Conservation (phyloP, 2,329 filamentous ascomycete genomes). For the Myotisia sp. region DNA sequence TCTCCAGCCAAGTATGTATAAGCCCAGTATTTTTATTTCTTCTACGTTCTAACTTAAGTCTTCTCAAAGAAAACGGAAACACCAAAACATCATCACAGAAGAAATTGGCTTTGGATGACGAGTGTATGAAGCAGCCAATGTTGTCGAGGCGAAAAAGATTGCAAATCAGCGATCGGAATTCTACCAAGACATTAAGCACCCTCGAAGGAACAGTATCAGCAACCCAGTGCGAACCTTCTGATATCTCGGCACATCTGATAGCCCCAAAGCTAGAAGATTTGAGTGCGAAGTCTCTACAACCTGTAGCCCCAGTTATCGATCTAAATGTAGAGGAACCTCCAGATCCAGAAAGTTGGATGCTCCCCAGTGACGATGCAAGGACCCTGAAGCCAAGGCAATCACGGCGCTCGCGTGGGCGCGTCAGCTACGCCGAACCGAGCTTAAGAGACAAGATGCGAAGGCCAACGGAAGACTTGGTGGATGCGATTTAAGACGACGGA, state of each 20-base stretch:
- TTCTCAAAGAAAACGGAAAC: constrained; percentile 35
- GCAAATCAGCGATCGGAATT: too few relatives aligned
- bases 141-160: neutral
- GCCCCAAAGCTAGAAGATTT: too few relatives aligned
- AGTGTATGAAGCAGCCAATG: neutral
- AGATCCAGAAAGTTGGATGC: neutral
- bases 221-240: too few relatives aligned
- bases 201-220: too few relatives aligned
- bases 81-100: constrained; percentile 27
- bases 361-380: neutral
- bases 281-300: too few relatives aligned
- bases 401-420: constrained; percentile 49
- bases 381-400: constrained; percentile 7
- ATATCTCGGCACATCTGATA: too few relatives aligned
- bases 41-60: too few relatives aligned
- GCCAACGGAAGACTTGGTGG: constrained; percentile 59
- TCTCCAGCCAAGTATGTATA: constrained; percentile 30
- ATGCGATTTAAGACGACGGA: too few relatives aligned
- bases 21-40: neutral
- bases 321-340: neutral
- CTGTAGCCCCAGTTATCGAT: too few relatives aligned
- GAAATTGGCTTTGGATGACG: constrained; percentile 6
- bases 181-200: too few relatives aligned
- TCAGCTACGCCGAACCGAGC: constrained; percentile 74
- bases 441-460: constrained; percentile 71